A percentile compares a stretch with the other conserved stretches of the same genome.
Evolutionary conservation across 2,329 filamentous ascomycete species (phyloP).

Genomic region (Penicillium palitans): DNA sequence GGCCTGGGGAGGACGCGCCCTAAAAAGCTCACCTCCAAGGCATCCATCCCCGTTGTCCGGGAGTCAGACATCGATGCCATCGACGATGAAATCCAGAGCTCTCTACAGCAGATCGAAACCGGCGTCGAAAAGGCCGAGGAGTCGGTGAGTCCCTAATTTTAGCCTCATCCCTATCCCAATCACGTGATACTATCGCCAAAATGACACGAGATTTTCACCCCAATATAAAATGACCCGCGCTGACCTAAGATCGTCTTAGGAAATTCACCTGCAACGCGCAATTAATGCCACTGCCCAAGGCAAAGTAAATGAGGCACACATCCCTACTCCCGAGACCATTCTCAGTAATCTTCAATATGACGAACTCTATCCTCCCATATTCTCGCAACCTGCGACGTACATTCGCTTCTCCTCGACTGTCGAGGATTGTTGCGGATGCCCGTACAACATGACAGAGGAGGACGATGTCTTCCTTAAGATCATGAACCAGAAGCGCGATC

Average conservation of each 20-base stretch:
- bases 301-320: slow-evolving; percentile 64
- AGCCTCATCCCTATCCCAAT: slow-evolving; percentile 36
- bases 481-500: slow-evolving; percentile 75
- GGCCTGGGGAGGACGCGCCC: slow-evolving; percentile 51
- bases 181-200: slow-evolving; percentile 42
- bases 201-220: slow-evolving; percentile 37
- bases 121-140: slow-evolving; percentile 97
- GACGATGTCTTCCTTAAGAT: slow-evolving; percentile 82
- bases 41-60: slow-evolving; percentile 79
- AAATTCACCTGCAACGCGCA: slow-evolving; percentile 92
- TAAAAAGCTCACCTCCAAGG: slow-evolving; percentile 85
- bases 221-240: slow-evolving; percentile 12
- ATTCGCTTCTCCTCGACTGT: slow-evolving; percentile 98
- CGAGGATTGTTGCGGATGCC: slow-evolving; percentile 85
- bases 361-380: slow-evolving; percentile 75
- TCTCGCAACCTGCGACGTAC: slow-evolving; percentile 84
- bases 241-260: slow-evolving; percentile 54
- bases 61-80: slow-evolving; percentile 89
- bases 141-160: slow-evolving; percentile 70
- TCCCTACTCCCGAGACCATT: slow-evolving; percentile 66
- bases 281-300: slow-evolving; percentile 64
- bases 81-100: slow-evolving; percentile 81
- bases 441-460: slow-evolving; percentile 92
- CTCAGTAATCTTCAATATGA: slow-evolving; percentile 76
- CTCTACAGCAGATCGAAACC: slow-evolving; percentile 82